phyloP scores from a whole-genome alignment of 306 rosid species.

The Begonia loranthoides region DNA sequence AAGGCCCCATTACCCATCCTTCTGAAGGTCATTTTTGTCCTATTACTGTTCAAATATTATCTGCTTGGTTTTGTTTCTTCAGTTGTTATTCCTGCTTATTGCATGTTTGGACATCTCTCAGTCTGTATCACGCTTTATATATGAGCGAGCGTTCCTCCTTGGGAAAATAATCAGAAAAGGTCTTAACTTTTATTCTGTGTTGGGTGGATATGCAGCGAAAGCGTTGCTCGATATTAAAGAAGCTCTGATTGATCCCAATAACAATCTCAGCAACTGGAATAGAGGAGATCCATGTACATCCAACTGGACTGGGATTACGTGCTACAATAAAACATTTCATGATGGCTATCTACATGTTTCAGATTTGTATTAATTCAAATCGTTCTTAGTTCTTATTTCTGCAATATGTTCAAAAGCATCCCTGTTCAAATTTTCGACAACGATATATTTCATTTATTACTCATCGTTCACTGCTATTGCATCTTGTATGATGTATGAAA shows the following conservation, averaged over 20 bases:
- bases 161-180: too few relatives aligned
- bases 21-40: constrained; percentile 42
- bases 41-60: constrained; percentile 2
- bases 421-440: not conserved
- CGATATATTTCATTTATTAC: too few relatives aligned
- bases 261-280: constrained; percentile 70
- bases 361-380: constrained; percentile 44
- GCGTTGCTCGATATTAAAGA: constrained; percentile 50
- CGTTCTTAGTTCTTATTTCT: constrained; percentile 8
- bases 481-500: not conserved
- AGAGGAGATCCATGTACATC: constrained; percentile 68
- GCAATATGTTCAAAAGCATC: not conserved
- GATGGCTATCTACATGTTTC: constrained; percentile 70
- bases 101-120: not conserved
- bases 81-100: constrained; percentile 1
- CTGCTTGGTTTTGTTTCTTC: constrained; percentile 9
- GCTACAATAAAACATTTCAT: constrained; percentile 31
- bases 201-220: constrained; percentile 39
- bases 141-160: too few relatives aligned
- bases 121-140: too few relatives aligned
- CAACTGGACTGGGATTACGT: constrained; percentile 66
- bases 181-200: not conserved
- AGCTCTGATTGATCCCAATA: constrained; percentile 48
- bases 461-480: not conserved
- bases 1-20: constrained; percentile 20